Base-by-base conservation (phyloP, 2,329 filamentous ascomycete genomes). In the Trichophyton simii region DNA sequence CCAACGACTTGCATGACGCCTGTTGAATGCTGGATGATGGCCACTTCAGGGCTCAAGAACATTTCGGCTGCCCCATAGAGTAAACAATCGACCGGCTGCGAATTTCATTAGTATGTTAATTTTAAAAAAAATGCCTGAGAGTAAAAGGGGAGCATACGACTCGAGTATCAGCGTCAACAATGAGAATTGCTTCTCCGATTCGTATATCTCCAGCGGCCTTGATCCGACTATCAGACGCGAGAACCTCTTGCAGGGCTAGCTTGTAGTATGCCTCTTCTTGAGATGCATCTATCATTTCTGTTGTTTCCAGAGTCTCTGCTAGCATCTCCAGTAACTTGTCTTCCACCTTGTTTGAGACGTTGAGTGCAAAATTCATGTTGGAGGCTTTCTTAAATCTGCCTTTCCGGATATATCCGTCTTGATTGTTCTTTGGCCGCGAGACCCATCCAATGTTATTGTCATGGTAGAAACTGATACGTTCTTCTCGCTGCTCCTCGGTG, bases 131-230 rank as follows among this genome's bases (percentile, higher is more conserved):
- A 36, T n/a, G 28, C 28, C 6, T 8, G 1, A 1, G 28, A 31
- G 28, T 31, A 31, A 31, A 31, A 1, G n/a, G 41, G 41, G 41
- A 44, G 15, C 63, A 7, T 64, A 62, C 63, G 55, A 88, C 83
- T 69, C 85, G 80, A 3, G 86, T 88, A 66, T 88, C 85, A 1
- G 82, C 87, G 70, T 88, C 85, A 62, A 88, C 82, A 59, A 88
- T 77, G 15, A 88, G 75, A 61, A 88, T 86, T 66, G 84, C 91
- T 74, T 95, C 89, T 61, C 90, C 90, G 22, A 95, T 79, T 59
- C 89, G 88, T 67, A 95, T 87, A 72, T 94, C 91, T 64, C 89
- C 90, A 70, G 90, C 88, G 18, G 89, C 89, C 81, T 78, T 66
- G 83, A 81, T 61, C 77, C 74, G 28, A 84, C 72, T 13, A 82